A percentile compares a stretch with the other conserved stretches of the same genome.
These are phyloP conservation scores for Musa balbisiana DNA, from an alignment of 202 grass and related monocot genomes.

Conservation along the genomic window DNA sequence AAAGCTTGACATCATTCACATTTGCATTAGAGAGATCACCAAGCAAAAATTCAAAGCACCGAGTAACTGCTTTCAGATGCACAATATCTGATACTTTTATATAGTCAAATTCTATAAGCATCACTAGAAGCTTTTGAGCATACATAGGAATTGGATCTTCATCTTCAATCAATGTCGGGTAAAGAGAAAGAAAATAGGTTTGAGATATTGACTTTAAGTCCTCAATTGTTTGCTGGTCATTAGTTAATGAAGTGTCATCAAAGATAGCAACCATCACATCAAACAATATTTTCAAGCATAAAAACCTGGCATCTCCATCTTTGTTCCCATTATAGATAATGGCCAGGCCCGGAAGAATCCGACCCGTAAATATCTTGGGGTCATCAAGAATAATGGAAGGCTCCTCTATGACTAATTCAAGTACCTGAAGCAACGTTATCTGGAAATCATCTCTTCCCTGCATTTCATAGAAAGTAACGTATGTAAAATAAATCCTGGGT, in stretches of 20 bases:
- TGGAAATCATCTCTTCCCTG: conserved; percentile 97
- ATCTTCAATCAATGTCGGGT: conserved; percentile 78
- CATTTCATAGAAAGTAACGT: conserved; percentile 29
- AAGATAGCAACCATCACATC: conserved; percentile 84
- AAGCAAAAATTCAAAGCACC: conserved; percentile 86
- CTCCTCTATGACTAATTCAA: conserved; percentile 81
- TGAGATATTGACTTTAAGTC: conserved; percentile 59
- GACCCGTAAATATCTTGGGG: conserved; percentile 56
- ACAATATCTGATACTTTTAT: conserved; percentile 91
- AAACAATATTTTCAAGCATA: conserved; percentile 91
- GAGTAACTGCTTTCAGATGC: conserved; percentile 68
- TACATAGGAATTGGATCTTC: conserved; percentile 98
- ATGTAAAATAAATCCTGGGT: neutral
- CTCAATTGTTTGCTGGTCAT: conserved; percentile 42
- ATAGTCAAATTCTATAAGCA: conserved; percentile 84
- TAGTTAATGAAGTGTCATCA: conserved; percentile 50
- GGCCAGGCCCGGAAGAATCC: conserved; percentile 68
- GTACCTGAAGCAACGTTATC: conserved; percentile 73
- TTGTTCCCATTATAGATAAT: conserved; percentile 89
- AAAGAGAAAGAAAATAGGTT: conserved; percentile 81
- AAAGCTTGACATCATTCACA: conserved; percentile 90
- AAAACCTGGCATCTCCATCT: conserved; percentile 84
- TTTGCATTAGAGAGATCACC: conserved; percentile 93
- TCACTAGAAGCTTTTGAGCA: conserved; percentile 94
- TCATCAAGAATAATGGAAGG: conserved; percentile 67